Conservation (phyloP, 495 filamentous ascomycete species). For the Rhypophila decipiens region DNA sequence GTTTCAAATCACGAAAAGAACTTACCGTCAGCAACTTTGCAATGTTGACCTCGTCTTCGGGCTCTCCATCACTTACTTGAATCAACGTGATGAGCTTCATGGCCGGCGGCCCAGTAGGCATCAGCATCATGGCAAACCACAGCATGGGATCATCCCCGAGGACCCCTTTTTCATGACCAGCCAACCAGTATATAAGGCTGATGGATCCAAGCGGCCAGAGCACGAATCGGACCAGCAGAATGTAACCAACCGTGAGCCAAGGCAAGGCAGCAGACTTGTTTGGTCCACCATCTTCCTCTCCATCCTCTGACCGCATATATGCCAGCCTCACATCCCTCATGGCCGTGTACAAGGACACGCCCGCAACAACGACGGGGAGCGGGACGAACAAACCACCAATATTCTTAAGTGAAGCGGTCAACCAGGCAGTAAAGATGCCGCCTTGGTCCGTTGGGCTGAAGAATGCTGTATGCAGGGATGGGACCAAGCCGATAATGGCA, state of each 20-base stretch:
- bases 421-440: conserved; percentile 64
- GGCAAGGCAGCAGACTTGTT: conserved; percentile 35
- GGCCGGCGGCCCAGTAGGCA: conserved; percentile 66
- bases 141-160: conserved; percentile 62
- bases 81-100: conserved; percentile 63
- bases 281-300: neutral
- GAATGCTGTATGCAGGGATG: conserved; percentile 57
- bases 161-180: conserved; percentile 47
- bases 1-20: neutral
- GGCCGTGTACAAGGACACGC: conserved; percentile 50
- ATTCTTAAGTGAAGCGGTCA: conserved; percentile 59
- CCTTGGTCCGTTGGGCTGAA: conserved; percentile 59
- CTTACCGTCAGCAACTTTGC: conserved; percentile 62
- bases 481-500: conserved; percentile 55
- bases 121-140: conserved; percentile 73
- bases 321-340: conserved; percentile 37
- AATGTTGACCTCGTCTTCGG: conserved; percentile 61
- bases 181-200: conserved; percentile 54
- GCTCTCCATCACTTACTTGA: conserved; percentile 53
- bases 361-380: conserved; percentile 67
- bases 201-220: conserved; percentile 42
- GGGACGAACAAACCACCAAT: conserved; percentile 65
- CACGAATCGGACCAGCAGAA: conserved; percentile 36
- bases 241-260: conserved; percentile 42
- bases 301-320: conserved; percentile 6